Evolutionary conservation across 1,139 yeast species (phyloP).

Genomic region (Debaryomyces singareniensis): DNA sequence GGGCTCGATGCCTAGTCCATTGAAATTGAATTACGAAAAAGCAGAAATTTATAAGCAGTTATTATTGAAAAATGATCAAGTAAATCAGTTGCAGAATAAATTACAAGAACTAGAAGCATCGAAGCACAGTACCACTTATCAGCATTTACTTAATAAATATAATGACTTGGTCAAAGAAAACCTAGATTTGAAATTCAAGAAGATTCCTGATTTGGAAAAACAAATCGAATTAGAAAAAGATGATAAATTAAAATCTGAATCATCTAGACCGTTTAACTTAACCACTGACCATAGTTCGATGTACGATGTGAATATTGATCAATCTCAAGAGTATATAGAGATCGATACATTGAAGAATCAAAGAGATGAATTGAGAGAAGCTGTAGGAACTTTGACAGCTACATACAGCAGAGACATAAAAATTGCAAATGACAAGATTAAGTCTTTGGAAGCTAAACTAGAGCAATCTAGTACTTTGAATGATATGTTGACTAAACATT

Average conservation of each 20-base stretch:
- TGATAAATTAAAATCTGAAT: constrained; percentile 9
- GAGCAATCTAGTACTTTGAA: constrained; percentile 28
- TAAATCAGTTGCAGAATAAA: constrained; percentile 37
- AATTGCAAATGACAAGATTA: constrained; percentile 38
- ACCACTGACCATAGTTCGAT: constrained; percentile 7
- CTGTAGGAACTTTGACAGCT: constrained; percentile 31
- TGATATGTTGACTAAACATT: constrained; percentile 27
- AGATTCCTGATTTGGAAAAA: constrained; percentile 39
- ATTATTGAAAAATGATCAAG: constrained; percentile 41
- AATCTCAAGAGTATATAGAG: constrained; percentile 23
- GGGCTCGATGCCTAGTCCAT: constrained; percentile 47
- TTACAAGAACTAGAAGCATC: constrained; percentile 24
- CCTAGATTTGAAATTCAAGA: constrained; percentile 33
- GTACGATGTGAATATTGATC: constrained; percentile 13
- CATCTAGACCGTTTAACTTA: constrained; percentile 11
- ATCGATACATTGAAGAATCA: constrained; percentile 40
- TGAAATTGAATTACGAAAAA: constrained; percentile 53
- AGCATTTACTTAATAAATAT: constrained; percentile 26
- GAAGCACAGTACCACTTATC: constrained; percentile 11
- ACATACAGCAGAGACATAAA: constrained; percentile 32
- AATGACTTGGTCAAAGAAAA: constrained; percentile 37
- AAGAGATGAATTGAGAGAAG: constrained; percentile 55
- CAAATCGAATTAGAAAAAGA: constrained; percentile 10
- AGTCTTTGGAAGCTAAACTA: constrained; percentile 32
- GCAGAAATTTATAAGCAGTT: constrained; percentile 44